phyloP scores from a whole-genome alignment of 768 basidiomycete genomes.

The Collybia nuda region DNA sequence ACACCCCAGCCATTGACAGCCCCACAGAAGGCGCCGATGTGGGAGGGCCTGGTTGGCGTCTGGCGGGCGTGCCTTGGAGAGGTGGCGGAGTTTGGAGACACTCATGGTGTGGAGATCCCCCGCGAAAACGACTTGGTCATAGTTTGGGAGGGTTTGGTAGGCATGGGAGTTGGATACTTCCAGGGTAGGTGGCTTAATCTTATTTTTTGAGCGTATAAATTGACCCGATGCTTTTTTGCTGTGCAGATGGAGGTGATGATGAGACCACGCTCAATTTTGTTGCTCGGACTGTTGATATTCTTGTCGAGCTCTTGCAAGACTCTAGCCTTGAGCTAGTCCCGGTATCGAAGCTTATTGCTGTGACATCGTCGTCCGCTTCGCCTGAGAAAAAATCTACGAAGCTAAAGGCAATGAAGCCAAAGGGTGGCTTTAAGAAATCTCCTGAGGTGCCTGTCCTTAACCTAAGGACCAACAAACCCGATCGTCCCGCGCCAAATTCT shows the following conservation, averaged over 20 bases:
- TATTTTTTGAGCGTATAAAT: background rate
- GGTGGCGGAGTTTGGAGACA: conserved; percentile 8
- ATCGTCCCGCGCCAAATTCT: conserved; percentile 1
- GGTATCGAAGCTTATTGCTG: conserved; percentile 11
- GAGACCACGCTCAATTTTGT: conserved; percentile 44
- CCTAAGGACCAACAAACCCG: conserved; percentile 8
- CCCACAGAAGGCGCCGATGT: conserved; percentile 49
- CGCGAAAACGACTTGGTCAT: conserved; percentile 37
- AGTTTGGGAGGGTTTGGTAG: conserved; percentile 60
- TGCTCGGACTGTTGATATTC: conserved; percentile 36
- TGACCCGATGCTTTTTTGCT: conserved; percentile 3
- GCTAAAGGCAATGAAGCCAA: conserved; percentile 2
- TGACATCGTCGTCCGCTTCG: conserved; percentile 1
- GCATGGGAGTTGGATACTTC: conserved; percentile 42
- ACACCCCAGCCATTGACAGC: conserved; percentile 32
- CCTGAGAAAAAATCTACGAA: conserved; percentile 11
- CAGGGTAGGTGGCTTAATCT: conserved; percentile 35
- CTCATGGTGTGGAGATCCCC: conserved; percentile 23
- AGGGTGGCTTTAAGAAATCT: background rate
- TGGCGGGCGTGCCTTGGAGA: conserved; percentile 13
- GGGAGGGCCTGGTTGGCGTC: conserved; percentile 17
- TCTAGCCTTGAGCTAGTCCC: conserved; percentile 39
- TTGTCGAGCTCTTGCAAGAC: conserved; percentile 50
- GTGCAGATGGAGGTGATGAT: conserved; percentile 34
- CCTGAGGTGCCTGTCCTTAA: background rate